phyloP scores from a whole-genome alignment of 495 filamentous ascomycete species.

The Saxispiralis lemnorum region DNA sequence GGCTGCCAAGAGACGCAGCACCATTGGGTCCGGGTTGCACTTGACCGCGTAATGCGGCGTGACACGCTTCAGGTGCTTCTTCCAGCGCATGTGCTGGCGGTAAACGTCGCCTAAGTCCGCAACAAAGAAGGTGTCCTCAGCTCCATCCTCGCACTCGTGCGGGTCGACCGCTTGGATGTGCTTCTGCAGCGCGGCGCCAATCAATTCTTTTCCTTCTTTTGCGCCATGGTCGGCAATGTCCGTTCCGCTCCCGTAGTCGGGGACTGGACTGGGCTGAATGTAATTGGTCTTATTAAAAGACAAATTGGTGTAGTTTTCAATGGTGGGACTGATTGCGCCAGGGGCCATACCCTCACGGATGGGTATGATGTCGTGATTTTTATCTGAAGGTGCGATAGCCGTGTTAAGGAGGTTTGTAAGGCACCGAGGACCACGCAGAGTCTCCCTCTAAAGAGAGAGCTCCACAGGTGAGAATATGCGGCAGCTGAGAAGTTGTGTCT shows the following conservation, averaged over 20 bases:
- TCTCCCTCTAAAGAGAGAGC: constrained; percentile 98
- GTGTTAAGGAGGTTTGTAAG: constrained; percentile 77
- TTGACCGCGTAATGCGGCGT: constrained; percentile 98
- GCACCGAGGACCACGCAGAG: constrained; percentile 77
- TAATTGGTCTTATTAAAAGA: constrained; percentile 13
- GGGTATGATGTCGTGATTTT: constrained; percentile 9
- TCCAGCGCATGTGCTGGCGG: constrained; percentile 96
- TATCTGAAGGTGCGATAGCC: constrained; percentile 17
- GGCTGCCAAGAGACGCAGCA: constrained; percentile 68
- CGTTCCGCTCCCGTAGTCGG: neutral
- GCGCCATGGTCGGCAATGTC: constrained; percentile 15
- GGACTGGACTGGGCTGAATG: neutral
- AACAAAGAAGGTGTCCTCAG: constrained; percentile 95
- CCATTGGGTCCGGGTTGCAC: constrained; percentile 85
- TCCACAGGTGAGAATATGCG: constrained; percentile 91
- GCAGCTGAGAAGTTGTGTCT: constrained; percentile 61
- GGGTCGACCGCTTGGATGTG: constrained; percentile 68
- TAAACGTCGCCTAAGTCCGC: constrained; percentile 97
- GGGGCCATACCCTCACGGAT: constrained; percentile 45
- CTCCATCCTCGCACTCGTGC: constrained; percentile 69
- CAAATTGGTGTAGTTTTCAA: constrained; percentile 18
- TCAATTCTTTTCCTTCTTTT: constrained; percentile 30
- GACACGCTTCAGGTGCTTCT: constrained; percentile 76
- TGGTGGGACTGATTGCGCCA: constrained; percentile 42
- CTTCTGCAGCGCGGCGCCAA: constrained; percentile 62